Conservation (phyloP, 371 early-diverging fungal species). For the Mortierella sp. region DNA sequence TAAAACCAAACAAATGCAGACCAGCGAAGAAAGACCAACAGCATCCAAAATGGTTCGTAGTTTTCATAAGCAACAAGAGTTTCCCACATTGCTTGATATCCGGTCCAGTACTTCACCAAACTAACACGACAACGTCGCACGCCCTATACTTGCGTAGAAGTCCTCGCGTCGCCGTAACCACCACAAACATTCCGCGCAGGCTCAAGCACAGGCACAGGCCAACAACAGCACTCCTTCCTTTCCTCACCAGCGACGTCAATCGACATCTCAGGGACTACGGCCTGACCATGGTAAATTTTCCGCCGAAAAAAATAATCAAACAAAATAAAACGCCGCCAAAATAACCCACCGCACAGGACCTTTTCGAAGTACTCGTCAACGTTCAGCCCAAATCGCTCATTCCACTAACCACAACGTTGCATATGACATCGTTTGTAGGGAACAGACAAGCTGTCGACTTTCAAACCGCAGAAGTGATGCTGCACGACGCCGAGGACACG, state of each 20-base stretch:
- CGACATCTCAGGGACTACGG: conserved; percentile 25
- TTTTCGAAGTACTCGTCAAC: neutral
- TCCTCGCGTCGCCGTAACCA: conserved; percentile 39
- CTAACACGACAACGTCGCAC: no score
- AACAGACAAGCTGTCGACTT: conserved; percentile 19
- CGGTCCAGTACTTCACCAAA: neutral
- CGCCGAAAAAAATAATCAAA: conserved; percentile 3
- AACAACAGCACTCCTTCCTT: neutral
- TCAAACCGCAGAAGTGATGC: conserved; percentile 18
- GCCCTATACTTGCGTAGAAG: conserved; percentile 15
- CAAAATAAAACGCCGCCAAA: conserved; percentile 17
- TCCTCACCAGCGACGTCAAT: conserved; percentile 19
- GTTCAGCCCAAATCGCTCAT: neutral
- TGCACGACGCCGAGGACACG: conserved; percentile 25
- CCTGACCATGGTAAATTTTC: conserved; percentile 24
- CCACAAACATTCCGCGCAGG: conserved; percentile 30
- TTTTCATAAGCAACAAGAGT: neutral
- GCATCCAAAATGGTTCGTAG: neutral
- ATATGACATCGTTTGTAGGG: conserved; percentile 6
- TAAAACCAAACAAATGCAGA: neutral
- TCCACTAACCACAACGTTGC: neutral
- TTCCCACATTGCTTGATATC: neutral
- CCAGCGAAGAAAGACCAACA: neutral
- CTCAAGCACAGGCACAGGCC: conserved; percentile 15
- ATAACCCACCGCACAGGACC: neutral